phyloP scores from a whole-genome alignment of 208 protist genomes.

The Leishmania amazonensis region DNA sequence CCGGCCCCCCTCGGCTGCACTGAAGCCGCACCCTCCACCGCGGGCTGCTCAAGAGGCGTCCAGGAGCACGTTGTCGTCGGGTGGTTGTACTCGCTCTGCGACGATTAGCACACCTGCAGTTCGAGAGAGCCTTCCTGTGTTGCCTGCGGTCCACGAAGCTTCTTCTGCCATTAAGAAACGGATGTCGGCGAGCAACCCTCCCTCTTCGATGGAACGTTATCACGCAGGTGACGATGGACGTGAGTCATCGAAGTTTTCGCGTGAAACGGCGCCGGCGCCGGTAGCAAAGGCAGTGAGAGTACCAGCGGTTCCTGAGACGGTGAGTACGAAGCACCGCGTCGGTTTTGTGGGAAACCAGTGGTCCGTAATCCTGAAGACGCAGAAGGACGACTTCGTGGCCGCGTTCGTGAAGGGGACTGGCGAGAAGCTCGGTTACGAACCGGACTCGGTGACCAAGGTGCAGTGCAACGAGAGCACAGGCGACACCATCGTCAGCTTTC shows the following conservation, averaged over 20 bases:
- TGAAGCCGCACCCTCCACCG: neutral
- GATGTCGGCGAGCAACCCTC: neutral
- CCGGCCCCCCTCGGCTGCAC: neutral
- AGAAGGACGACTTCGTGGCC: conserved; percentile 33
- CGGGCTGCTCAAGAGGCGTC: neutral
- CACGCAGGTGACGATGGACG: neutral
- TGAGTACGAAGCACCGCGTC: conserved; percentile 50
- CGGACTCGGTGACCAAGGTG: conserved; percentile 48
- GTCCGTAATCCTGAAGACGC: conserved; percentile 39
- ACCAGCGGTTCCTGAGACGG: neutral
- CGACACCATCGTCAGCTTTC: conserved; percentile 63
- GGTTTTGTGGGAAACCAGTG: conserved; percentile 69
- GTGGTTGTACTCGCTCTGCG: conserved; percentile 2
- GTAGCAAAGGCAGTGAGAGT: neutral
- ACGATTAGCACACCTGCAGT: neutral
- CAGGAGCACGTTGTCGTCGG: neutral
- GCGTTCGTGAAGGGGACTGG: conserved; percentile 50
- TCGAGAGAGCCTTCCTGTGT: neutral
- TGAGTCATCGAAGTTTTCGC: neutral
- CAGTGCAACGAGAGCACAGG: conserved; percentile 48
- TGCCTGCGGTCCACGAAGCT: neutral
- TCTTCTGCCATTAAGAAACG: neutral
- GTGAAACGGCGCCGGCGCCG: neutral
- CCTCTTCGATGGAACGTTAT: neutral
- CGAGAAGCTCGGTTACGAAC: conserved; percentile 34